These are phyloP conservation scores for Hypholoma fasciculare DNA, from an alignment of 768 basidiomycete species.

Conservation along the genomic window DNA sequence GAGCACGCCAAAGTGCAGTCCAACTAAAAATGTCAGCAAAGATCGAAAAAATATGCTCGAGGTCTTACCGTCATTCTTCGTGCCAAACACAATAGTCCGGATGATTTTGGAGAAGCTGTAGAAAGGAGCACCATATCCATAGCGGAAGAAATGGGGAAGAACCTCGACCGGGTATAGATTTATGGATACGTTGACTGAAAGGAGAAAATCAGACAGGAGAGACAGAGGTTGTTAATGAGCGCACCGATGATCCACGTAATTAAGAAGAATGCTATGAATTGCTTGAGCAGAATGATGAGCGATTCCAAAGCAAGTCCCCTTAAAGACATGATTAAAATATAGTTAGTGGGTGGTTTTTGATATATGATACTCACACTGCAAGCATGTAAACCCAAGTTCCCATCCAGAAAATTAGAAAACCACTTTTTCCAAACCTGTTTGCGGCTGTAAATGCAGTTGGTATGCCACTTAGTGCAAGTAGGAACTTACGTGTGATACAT, in stretches of 20 bases:
- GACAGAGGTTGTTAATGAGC: background rate
- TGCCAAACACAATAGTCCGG: conserved; percentile 56
- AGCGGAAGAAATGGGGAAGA: conserved; percentile 51
- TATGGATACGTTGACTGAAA: conserved; percentile 55
- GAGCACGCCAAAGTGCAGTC: conserved; percentile 57
- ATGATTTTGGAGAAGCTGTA: conserved; percentile 59
- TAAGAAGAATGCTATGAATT: conserved; percentile 57
- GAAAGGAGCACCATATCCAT: conserved; percentile 64
- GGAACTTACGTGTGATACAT: conserved; percentile 45
- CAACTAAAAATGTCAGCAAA: conserved; percentile 35
- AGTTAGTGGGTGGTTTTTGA: background rate
- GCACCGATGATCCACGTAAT: conserved; percentile 50
- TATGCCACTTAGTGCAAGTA: conserved; percentile 19
- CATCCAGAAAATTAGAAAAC: conserved; percentile 72
- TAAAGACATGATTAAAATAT: background rate
- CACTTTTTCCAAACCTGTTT: conserved; percentile 32
- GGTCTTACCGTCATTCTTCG: conserved; percentile 50
- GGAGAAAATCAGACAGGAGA: background rate
- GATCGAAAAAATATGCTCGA: background rate
- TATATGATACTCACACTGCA: conserved; percentile 41
- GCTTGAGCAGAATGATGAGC: conserved; percentile 52
- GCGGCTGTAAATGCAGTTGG: background rate
- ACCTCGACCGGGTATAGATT: conserved; percentile 50
- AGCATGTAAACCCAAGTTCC: conserved; percentile 59
- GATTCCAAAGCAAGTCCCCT: conserved; percentile 61